Evolutionary conservation across 352 stramenopile species (phyloP), one percentile per base, ranked within the genome.

Genomic region (Phytophthora hybrid): DNA sequence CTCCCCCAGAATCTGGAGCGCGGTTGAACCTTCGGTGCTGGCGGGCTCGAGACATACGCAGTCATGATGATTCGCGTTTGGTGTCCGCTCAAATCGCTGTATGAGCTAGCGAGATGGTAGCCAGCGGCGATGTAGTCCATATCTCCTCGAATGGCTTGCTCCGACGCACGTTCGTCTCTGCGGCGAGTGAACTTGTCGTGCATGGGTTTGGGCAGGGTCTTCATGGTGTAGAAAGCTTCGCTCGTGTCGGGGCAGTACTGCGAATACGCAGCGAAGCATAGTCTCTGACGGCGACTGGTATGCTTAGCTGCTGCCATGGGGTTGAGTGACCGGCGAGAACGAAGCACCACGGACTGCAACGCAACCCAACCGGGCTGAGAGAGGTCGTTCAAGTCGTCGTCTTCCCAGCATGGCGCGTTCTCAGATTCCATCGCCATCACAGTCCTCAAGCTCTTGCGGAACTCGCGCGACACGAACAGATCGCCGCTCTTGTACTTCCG

Each of bases 181-280:
- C 51, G 53, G 13, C 54, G 34, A 8, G 66, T 71, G 53, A 82
- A 71, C 4, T 73, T 68, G 41, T 79, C 69, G 69, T 92, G 87
- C 8, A 87, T 74, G 31, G 77, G 60, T 19, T 76, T 80, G 0
- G 84, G 81, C 16, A 94, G 73, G 14, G 87, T 92, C 63, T 85
- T 88, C 78, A 92, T 82, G 18, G 89, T 79, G 69, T 92, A 87
- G 41, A 91, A 85, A 3, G 87, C 85, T 19, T 90, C 80, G 54
- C 89, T 83, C 1, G 61, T 68, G 2, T 66, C 60, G 16, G 78
- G 54, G 11, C 70, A 79, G 19, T 72, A 55, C 49, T 91, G 83
- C 52, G 85, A 87, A 49, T 89, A 90, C 23, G 71, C 84, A 7
- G 83, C 73, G 54, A 91, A 90, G 71, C 82, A 91, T 14, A 94